phyloP scores from a whole-genome alignment of 192 early-diverging fungal genomes.

The Lobosporangium transversale region DNA sequence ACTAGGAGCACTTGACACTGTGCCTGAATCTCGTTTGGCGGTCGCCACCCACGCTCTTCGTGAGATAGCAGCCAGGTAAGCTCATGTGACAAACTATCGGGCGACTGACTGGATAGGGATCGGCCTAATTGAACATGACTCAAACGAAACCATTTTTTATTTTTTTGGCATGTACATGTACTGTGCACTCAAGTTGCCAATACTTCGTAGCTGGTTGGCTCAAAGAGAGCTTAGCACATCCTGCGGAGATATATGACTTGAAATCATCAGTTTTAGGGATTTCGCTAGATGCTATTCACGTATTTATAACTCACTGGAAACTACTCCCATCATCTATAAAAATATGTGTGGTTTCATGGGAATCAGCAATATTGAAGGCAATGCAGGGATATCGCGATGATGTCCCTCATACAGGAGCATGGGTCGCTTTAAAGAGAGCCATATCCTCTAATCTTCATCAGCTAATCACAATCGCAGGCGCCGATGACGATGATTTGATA shows the following conservation, averaged over 20 bases:
- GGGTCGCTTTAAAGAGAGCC: constrained; percentile 3
- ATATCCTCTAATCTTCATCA: constrained; percentile 28
- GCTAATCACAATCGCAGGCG: constrained; percentile 30
- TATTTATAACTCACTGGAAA: constrained; percentile 13
- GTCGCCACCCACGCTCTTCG: constrained; percentile 18
- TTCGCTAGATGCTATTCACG: not conserved
- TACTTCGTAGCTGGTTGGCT: constrained; percentile 24
- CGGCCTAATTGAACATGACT: too few species aligned
- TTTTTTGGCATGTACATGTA: too few species aligned
- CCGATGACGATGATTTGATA: constrained; percentile 37
- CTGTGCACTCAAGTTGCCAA: constrained; percentile 22
- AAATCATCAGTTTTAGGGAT: constrained; percentile 5
- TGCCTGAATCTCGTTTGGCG: constrained; percentile 30
- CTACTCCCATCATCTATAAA: constrained; percentile 14
- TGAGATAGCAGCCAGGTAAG: constrained; percentile 44
- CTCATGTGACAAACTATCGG: too few species aligned
- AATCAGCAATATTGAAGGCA: constrained; percentile 4
- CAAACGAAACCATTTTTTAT: too few species aligned
- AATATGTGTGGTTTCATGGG: constrained; percentile 26
- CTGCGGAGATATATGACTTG: not conserved
- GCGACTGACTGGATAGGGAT: too few species aligned
- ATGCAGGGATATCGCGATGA: not conserved
- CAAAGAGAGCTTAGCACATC: not conserved
- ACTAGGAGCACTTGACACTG: constrained; percentile 1
- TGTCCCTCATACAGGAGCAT: not conserved